Evolutionary conservation across 1,139 yeast species (phyloP).

Genomic region (Hyphopichia pseudoburtonii): DNA sequence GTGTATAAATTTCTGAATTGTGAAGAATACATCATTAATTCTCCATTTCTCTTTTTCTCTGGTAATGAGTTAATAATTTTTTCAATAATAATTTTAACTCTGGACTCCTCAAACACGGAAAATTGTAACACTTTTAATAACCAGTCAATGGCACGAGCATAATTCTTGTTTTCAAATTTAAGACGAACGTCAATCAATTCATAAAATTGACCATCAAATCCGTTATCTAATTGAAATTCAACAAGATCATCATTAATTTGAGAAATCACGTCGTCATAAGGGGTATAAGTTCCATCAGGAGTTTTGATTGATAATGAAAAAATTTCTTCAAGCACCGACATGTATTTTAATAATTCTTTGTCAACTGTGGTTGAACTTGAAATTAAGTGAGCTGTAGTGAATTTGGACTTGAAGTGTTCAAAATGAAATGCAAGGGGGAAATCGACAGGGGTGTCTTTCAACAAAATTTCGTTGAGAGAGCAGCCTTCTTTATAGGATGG

Average conservation of each 20-base stretch:
- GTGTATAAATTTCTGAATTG: constrained; percentile 54
- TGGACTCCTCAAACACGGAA: constrained; percentile 67
- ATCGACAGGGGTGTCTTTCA: constrained; percentile 42
- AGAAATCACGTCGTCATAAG: constrained; percentile 75
- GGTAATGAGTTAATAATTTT: constrained; percentile 74
- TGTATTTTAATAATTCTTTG: constrained; percentile 58
- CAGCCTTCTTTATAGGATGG: constrained; percentile 19
- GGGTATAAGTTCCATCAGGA: constrained; percentile 59
- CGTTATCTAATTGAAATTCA: constrained; percentile 53
- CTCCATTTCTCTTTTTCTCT: constrained; percentile 79
- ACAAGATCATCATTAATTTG: constrained; percentile 73
- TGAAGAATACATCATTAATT: constrained; percentile 65
- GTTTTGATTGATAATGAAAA: constrained; percentile 70
- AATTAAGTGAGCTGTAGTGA: constrained; percentile 68
- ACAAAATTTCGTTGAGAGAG: constrained; percentile 27
- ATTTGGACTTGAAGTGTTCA: constrained; percentile 78
- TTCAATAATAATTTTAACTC: constrained; percentile 71
- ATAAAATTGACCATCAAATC: constrained; percentile 59
- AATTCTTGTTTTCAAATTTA: constrained; percentile 63
- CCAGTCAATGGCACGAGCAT: constrained; percentile 75
- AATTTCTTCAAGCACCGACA: constrained; percentile 62
- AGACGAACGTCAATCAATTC: constrained; percentile 65
- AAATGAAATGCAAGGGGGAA: constrained; percentile 75
- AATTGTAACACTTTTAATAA: constrained; percentile 60
- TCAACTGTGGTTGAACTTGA: constrained; percentile 66